Evolutionary conservation across 306 rosid species (phyloP), one percentile per base, ranked within the genome.

Genomic region (Dicorynia guianensis): DNA sequence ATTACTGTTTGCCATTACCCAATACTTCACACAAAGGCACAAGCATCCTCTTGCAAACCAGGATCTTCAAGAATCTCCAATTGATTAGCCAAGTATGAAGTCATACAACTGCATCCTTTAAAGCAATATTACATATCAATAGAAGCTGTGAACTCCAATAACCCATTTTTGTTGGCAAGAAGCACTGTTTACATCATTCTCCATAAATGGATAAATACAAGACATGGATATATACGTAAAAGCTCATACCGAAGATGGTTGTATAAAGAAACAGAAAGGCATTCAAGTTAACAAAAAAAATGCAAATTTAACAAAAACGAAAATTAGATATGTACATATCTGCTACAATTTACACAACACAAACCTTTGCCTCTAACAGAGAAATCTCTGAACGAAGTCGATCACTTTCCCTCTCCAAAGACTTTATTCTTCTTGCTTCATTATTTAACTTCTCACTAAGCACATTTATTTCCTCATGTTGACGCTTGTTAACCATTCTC

Each of bases 341-440:
- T 57, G 76, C 70, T 30, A 47, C 10, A 49, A 67, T 44, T 66
- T 46, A 30, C 59, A 61, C 55, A 44, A 34, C 65, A 85, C 90
- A 68, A 63, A 95, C 98, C 96, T 92, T 95, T 54, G 97, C 89
- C 89, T 95, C 98, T 86, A 92, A 81, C 14, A 95, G 83, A 79
- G 97, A 87, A 59, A 92, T 86, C 90, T 95, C 98, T 46, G 97
- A 83, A 66, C 89, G 80, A 49, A 89, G 87, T 47, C 92, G 83
- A 80, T 87, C 91, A 82, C 75, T 84, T 82, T 93, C 96, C 86
- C 96, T 88, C 93, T 93, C 98, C 83, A 88, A 67, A 55, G 96
- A 93, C 81, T 88, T 93, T 64, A 85, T 53, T 84, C 87, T 87
- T 84, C 86, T 89, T 40, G 86, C 87, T 83, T 89, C 98, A 69